A percentile compares a stretch with the other conserved stretches of the same genome.
These are phyloP conservation scores for Phytophthora tubulina DNA, from an alignment of 352 stramenopile species.

Conservation along the genomic window DNA sequence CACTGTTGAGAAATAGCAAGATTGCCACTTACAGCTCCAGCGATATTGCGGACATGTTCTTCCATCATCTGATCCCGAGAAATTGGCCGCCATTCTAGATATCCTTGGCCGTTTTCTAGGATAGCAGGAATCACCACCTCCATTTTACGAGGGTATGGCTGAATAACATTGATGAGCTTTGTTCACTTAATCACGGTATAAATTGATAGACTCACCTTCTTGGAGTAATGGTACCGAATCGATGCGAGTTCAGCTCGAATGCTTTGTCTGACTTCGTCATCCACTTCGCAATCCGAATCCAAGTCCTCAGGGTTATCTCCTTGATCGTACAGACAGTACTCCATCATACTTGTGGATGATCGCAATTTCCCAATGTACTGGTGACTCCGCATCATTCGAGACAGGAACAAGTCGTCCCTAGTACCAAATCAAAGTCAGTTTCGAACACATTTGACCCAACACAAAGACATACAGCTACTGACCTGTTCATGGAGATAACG, in stretches of 20 bases:
- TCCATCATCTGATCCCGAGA: constrained; percentile 86
- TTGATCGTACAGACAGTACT: constrained; percentile 89
- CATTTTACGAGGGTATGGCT: constrained; percentile 84
- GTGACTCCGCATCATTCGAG: constrained; percentile 82
- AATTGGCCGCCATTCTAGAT: constrained; percentile 78
- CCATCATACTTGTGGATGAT: constrained; percentile 82
- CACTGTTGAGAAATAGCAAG: not conserved
- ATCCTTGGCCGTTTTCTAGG: constrained; percentile 63
- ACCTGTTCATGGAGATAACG: constrained; percentile 89
- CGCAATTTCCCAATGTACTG: constrained; percentile 91
- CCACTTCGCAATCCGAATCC: constrained; percentile 82
- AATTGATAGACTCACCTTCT: constrained; percentile 57
- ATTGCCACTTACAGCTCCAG: constrained; percentile 51
- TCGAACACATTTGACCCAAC: no score
- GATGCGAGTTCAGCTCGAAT: constrained; percentile 79
- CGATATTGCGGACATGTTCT: constrained; percentile 72
- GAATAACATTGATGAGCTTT: not conserved
- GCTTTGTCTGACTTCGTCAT: constrained; percentile 79
- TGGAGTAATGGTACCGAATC: constrained; percentile 77
- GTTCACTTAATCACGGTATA: not conserved
- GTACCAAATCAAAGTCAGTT: no score
- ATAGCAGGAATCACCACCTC: constrained; percentile 84
- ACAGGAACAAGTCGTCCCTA: constrained; percentile 84
- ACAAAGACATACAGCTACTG: not conserved
- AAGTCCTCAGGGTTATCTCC: constrained; percentile 88